Percentiles rank a stretch among this genome's conserved stretches.
phyloP scores from a whole-genome alignment of 805 yeast genomes.

The Spathaspora sp. region DNA sequence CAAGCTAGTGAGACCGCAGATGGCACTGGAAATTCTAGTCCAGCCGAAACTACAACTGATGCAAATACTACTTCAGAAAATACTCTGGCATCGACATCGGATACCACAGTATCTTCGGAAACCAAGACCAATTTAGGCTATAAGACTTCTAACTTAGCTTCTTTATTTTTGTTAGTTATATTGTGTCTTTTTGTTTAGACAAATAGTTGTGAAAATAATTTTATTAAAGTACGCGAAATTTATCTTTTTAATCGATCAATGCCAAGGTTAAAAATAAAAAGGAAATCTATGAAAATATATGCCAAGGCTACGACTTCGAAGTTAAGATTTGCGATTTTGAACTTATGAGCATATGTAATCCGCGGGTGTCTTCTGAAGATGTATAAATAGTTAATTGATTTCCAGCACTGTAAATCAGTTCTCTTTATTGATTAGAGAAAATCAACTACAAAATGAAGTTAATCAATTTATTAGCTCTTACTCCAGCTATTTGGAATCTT shows the following conservation, averaged over 20 bases:
- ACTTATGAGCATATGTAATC: no score
- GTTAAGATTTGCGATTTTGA: background rate
- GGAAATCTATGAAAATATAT: background rate
- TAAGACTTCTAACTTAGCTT: background rate
- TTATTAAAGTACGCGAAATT: background rate
- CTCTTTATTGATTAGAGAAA: background rate
- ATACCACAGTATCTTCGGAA: background rate
- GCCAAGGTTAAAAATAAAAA: background rate
- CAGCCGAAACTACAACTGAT: no score
- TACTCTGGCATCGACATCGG: background rate
- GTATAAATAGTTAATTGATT: no score
- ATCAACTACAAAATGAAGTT: background rate
- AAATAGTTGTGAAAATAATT: background rate
- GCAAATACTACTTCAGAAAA: background rate
- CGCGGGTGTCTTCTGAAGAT: no score
- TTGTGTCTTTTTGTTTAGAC: background rate
- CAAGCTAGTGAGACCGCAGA: constrained; percentile 1
- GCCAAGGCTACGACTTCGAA: background rate
- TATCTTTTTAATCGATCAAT: background rate
- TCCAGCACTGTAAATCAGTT: background rate
- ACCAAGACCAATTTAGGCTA: background rate
- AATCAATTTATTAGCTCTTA: background rate
- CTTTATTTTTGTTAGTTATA: background rate
- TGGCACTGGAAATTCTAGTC: background rate
- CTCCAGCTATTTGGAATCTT: background rate